Evolutionary conservation across 1,139 yeast species (phyloP).

Genomic region (Blastobotrys proliferans): DNA sequence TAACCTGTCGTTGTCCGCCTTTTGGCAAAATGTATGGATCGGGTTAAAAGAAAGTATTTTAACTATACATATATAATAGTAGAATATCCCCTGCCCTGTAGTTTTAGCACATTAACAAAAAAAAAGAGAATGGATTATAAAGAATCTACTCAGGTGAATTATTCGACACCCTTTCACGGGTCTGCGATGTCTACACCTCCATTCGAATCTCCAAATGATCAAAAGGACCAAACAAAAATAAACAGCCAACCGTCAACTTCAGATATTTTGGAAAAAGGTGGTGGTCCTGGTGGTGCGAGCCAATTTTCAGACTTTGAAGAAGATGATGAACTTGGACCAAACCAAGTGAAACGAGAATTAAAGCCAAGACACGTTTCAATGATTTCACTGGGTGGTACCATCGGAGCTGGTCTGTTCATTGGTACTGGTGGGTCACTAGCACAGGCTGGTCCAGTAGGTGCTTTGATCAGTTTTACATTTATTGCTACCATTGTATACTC

Average conservation of each 20-base stretch:
- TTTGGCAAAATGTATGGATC: too few relatives aligned
- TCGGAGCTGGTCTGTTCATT: conserved; percentile 72
- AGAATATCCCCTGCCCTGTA: not conserved
- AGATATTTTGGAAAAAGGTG: conserved; percentile 9
- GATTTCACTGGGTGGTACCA: conserved; percentile 86
- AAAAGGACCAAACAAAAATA: not conserved
- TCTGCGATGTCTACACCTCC: not conserved
- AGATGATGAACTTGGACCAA: conserved; percentile 36
- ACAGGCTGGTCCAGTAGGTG: conserved; percentile 64
- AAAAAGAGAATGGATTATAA: not conserved
- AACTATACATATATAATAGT: not conserved
- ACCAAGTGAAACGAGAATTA: conserved; percentile 40
- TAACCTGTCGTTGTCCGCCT: too few relatives aligned
- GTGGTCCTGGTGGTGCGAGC: too few relatives aligned
- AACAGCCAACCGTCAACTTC: conserved; percentile 5
- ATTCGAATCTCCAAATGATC: not conserved
- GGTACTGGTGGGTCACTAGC: conserved; percentile 59
- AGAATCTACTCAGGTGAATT: too few relatives aligned
- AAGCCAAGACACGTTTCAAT: conserved; percentile 68
- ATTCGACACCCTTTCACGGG: too few relatives aligned
- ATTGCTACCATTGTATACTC: conserved; percentile 51
- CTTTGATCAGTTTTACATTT: conserved; percentile 52
- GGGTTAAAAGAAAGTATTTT: too few relatives aligned
- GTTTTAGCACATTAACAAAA: not conserved
- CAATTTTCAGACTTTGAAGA: not conserved